Evolutionary conservation across 495 filamentous ascomycete genomes (phyloP).

Genomic region (Delitschia confertaspora): DNA sequence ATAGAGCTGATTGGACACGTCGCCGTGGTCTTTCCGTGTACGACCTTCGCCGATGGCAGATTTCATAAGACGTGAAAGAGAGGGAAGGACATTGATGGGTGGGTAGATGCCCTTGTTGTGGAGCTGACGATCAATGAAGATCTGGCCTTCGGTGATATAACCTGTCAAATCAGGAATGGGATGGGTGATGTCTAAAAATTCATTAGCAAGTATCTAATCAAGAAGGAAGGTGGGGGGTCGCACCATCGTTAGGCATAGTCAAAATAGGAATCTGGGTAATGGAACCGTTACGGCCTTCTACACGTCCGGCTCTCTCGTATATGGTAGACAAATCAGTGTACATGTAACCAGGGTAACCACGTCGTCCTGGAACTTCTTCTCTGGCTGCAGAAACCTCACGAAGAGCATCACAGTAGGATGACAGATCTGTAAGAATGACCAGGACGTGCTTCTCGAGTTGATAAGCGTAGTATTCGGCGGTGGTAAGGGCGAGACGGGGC

Average conservation of each 20-base stretch:
- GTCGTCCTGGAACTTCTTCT: slow-evolving; percentile 98
- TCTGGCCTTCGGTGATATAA: slow-evolving; percentile 98
- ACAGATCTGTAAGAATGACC: slow-evolving; percentile 95
- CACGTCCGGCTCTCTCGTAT: slow-evolving; percentile 98
- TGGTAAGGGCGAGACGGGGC: slow-evolving; percentile 94
- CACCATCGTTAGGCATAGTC: slow-evolving; percentile 98
- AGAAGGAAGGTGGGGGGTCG: not conserved
- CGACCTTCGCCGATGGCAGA: slow-evolving; percentile 96
- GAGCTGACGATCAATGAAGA: slow-evolving; percentile 92
- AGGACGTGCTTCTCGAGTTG: slow-evolving; percentile 99
- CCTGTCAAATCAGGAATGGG: slow-evolving; percentile 98
- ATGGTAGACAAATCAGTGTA: slow-evolving; percentile 99
- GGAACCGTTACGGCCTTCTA: slow-evolving; percentile 91
- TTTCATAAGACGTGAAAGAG: slow-evolving; percentile 98
- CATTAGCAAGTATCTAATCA: slow-evolving; percentile 4
- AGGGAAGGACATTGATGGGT: slow-evolving; percentile 97
- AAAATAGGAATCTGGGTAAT: slow-evolving; percentile 99
- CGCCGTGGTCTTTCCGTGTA: slow-evolving; percentile 91
- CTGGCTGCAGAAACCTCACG: slow-evolving; percentile 96
- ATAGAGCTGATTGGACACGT: slow-evolving; percentile 98
- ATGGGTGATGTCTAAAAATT: slow-evolving; percentile 78
- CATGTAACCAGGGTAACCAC: slow-evolving; percentile 99
- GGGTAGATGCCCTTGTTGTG: slow-evolving; percentile 96
- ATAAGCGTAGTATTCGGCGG: slow-evolving; percentile 99
- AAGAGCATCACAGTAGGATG: slow-evolving; percentile 96